Conservation (phyloP, 192 early-diverging fungal genomes). For the Spizellomyces punctatus region DNA sequence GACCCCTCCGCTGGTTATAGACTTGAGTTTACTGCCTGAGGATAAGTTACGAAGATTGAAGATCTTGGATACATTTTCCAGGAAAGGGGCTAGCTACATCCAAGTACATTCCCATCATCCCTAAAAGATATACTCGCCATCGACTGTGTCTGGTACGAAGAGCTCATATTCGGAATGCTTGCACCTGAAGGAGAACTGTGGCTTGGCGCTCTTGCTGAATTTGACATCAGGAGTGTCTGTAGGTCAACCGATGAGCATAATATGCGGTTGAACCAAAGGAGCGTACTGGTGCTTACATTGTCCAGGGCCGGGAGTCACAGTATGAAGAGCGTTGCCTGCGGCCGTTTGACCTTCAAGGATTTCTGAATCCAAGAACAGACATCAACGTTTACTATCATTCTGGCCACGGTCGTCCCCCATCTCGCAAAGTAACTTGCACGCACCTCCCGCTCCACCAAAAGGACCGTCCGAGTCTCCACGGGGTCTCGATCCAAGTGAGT, state of each 20-base stretch:
- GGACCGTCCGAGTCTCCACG: not conserved
- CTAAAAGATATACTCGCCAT: slow-evolving; percentile 53
- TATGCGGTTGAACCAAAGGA: not conserved
- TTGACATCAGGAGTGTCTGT: slow-evolving; percentile 50
- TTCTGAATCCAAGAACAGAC: slow-evolving; percentile 17
- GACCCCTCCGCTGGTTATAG: too few species aligned
- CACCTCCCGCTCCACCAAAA: not conserved
- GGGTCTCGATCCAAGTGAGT: slow-evolving; percentile 55
- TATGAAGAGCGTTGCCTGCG: slow-evolving; percentile 30
- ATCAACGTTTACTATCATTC: not conserved
- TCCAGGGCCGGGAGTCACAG: slow-evolving; percentile 56
- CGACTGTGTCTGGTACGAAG: slow-evolving; percentile 53
- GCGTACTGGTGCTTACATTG: slow-evolving; percentile 38
- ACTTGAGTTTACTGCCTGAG: too few species aligned
- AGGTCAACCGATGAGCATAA: not conserved
- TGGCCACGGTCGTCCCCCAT: not conserved
- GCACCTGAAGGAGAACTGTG: slow-evolving; percentile 57
- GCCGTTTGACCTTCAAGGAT: slow-evolving; percentile 40
- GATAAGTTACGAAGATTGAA: too few species aligned
- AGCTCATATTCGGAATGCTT: slow-evolving; percentile 62
- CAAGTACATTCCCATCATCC: not conserved
- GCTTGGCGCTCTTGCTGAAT: slow-evolving; percentile 44
- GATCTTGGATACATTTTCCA: too few species aligned
- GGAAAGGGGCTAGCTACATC: too few species aligned
- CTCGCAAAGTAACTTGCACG: not conserved